These are phyloP conservation scores for Allantophomopsis cytisporea DNA, from an alignment of 2,329 filamentous ascomycete species.

Conservation along the genomic window DNA sequence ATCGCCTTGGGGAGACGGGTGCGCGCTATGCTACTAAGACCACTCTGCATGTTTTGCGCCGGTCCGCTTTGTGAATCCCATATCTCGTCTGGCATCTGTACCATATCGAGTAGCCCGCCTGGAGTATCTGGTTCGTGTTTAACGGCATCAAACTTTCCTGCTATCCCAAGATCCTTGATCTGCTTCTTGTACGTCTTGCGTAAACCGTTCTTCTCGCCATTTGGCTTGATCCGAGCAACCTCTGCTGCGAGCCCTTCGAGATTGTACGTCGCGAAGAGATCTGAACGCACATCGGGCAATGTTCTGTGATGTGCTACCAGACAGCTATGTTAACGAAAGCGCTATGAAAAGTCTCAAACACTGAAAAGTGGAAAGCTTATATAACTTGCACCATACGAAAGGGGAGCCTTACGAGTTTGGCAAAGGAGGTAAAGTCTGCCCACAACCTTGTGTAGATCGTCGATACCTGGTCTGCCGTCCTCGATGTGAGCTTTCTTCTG, in stretches of 20 bases:
- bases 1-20: conserved; percentile 33
- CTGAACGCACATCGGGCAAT: conserved; percentile 35
- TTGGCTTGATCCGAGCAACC: conserved; percentile 48
- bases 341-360: conserved; percentile 1
- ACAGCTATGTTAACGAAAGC: conserved; percentile 19
- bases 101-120: conserved; percentile 37
- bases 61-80: conserved; percentile 41
- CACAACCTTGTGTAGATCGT: conserved; percentile 52
- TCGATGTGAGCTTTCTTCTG: conserved; percentile 51
- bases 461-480: conserved; percentile 45
- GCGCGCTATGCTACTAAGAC: conserved; percentile 30
- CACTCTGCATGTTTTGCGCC: conserved; percentile 39
- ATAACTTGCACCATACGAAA: conserved; percentile 5
- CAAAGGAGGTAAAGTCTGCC: conserved; percentile 54
- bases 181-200: conserved; percentile 58
- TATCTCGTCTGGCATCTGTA: conserved; percentile 36
- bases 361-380: too few relatives aligned
- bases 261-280: conserved; percentile 45
- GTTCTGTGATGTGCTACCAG: conserved; percentile 16
- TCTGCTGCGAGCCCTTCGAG: conserved; percentile 42
- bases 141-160: conserved; percentile 44
- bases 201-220: conserved; percentile 53
- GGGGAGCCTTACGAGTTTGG: conserved; percentile 52
- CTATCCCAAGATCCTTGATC: conserved; percentile 48
- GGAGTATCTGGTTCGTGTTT: conserved; percentile 39